Conservation (phyloP, 306 rosid genomes). For the Ochetophila trinervis region DNA sequence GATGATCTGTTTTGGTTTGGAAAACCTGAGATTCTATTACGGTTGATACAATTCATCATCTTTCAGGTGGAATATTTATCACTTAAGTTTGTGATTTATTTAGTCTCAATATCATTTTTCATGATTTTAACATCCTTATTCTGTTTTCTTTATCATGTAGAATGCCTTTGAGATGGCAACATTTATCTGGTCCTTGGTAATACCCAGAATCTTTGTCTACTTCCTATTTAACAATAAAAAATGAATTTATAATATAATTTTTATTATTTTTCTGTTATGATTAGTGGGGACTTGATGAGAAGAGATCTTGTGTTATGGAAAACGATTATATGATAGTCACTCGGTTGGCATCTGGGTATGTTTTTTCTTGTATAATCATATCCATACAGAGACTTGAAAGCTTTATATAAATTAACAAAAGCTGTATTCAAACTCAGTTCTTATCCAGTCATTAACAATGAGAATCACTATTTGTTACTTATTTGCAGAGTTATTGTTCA, state of each 20-base stretch:
- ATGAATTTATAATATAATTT: not conserved
- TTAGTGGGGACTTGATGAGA: constrained; percentile 76
- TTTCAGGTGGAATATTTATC: constrained; percentile 61
- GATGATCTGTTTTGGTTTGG: constrained; percentile 89
- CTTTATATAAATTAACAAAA: too few species aligned
- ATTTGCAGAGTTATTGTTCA: constrained; percentile 79
- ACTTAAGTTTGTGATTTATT: not conserved
- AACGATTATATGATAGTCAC: constrained; percentile 68
- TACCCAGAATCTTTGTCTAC: constrained; percentile 5
- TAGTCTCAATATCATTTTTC: constrained; percentile 6
- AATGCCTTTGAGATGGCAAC: constrained; percentile 97
- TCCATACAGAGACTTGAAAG: not conserved
- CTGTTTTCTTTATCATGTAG: constrained; percentile 44
- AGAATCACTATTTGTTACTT: not conserved
- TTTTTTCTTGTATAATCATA: constrained; percentile 9
- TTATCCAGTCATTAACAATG: not conserved
- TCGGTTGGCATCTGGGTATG: constrained; percentile 78
- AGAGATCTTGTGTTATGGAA: constrained; percentile 77
- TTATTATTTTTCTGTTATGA: constrained; percentile 11
- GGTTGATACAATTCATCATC: constrained; percentile 89
- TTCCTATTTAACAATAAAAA: constrained; percentile 9
- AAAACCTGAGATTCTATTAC: constrained; percentile 65
- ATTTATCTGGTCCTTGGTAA: constrained; percentile 93
- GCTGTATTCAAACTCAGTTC: too few species aligned
- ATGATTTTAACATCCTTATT: constrained; percentile 22